Evolutionary conservation across 257 asterid species (phyloP).

Genomic region (Verbena officinalis): DNA sequence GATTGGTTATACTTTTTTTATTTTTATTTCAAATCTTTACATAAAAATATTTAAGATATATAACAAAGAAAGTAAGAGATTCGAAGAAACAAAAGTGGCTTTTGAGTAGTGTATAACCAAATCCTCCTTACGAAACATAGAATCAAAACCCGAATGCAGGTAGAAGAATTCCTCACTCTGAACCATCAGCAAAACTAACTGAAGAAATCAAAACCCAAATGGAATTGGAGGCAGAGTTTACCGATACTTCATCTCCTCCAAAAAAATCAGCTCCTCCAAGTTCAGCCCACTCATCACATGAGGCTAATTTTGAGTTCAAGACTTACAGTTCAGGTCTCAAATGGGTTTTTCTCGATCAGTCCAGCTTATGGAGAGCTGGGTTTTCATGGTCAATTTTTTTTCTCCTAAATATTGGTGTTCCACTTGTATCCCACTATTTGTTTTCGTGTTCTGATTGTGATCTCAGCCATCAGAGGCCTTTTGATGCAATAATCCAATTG

Average conservation of each 20-base stretch:
- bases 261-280: constrained; percentile 24
- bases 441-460: constrained; percentile 75
- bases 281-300: constrained; percentile 35
- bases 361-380: constrained; percentile 66
- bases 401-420: constrained; percentile 68
- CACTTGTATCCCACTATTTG: constrained; percentile 64
- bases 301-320: constrained; percentile 42
- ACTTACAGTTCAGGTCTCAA: constrained; percentile 58
- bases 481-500: constrained; percentile 58
- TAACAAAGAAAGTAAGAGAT: no score
- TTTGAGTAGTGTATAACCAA: no score
- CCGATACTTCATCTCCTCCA: constrained; percentile 28
- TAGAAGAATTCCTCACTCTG: neutral
- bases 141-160: no score
- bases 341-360: constrained; percentile 82
- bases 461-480: constrained; percentile 60
- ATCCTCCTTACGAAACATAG: no score
- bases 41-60: no score
- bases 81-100: no score
- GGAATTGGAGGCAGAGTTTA: constrained; percentile 51
- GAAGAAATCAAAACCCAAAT: neutral
- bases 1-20: no score
- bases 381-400: constrained; percentile 87
- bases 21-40: no score
- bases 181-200: no score